Conservation (phyloP, 2,329 filamentous ascomycete genomes). For the Aspergillus jensenii region DNA sequence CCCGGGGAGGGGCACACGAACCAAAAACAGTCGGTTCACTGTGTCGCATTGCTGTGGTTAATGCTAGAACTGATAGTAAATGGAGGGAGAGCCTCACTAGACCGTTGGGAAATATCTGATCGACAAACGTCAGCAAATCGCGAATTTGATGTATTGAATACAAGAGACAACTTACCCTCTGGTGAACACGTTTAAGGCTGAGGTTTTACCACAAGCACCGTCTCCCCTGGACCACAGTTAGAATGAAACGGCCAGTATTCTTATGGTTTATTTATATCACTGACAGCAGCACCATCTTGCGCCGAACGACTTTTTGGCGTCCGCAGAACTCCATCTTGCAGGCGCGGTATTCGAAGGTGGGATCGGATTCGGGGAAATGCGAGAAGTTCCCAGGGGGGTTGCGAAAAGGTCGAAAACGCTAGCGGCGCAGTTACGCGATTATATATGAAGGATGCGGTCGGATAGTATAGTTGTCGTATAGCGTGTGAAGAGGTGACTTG, state of each 20-base stretch:
- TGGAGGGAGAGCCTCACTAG: constrained; percentile 60
- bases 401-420: neutral
- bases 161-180: constrained; percentile 66
- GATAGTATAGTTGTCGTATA: neutral
- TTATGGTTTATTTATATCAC: constrained; percentile 10
- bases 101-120: constrained; percentile 91
- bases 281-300: constrained; percentile 92
- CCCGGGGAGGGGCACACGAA: constrained; percentile 33
- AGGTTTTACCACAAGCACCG: constrained; percentile 96
- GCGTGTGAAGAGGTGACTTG: neutral
- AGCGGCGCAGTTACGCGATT: neutral
- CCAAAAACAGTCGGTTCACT: constrained; percentile 91
- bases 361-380: constrained; percentile 3
- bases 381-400: constrained; percentile 6
- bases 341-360: constrained; percentile 2
- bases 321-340: constrained; percentile 61
- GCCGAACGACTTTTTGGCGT: constrained; percentile 81
- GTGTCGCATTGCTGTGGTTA: constrained; percentile 21
- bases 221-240: constrained; percentile 66
- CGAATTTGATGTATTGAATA: constrained; percentile 4
- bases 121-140: constrained; percentile 18
- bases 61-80: constrained; percentile 12
- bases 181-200: constrained; percentile 95
- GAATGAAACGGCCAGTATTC: constrained; percentile 6
- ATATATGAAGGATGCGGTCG: neutral